phyloP scores from a whole-genome alignment of 2,329 filamentous ascomycete species.

The Macrophomina pseudophaseolina region DNA sequence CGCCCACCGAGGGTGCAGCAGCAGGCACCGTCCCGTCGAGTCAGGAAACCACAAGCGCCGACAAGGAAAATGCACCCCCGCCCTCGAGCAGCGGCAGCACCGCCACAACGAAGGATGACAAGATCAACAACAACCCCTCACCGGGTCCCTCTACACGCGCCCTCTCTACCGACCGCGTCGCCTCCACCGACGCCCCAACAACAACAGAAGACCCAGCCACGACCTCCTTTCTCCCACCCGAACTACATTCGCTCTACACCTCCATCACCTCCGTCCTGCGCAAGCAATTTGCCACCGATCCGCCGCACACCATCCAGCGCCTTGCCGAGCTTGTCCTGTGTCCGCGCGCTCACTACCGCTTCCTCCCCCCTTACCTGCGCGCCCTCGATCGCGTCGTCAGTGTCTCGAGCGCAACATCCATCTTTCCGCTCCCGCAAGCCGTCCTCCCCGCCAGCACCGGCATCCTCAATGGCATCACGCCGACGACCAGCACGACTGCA shows the following conservation, averaged over 20 bases:
- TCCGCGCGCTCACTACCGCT: conserved; percentile 79
- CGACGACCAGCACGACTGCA: conserved; percentile 63
- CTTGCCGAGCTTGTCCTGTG: conserved; percentile 82
- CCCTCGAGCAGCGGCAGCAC: conserved; percentile 41
- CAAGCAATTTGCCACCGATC: conserved; percentile 71
- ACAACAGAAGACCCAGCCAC: background rate
- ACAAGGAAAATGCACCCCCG: conserved; percentile 70
- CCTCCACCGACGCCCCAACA: background rate
- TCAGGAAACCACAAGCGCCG: conserved; percentile 60
- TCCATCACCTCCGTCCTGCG: conserved; percentile 59
- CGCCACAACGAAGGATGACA: background rate
- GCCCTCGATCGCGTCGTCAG: conserved; percentile 89
- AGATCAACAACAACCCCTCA: conserved; percentile 28
- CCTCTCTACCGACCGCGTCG: conserved; percentile 44
- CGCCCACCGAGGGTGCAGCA: conserved; percentile 25
- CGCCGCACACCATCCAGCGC: conserved; percentile 92
- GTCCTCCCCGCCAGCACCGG: conserved; percentile 51
- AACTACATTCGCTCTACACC: conserved; percentile 39
- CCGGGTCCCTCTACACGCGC: conserved; percentile 48
- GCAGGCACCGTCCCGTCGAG: conserved; percentile 34
- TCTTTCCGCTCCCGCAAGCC: conserved; percentile 80
- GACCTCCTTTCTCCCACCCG: conserved; percentile 36
- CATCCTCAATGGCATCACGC: conserved; percentile 58
- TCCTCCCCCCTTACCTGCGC: conserved; percentile 82
- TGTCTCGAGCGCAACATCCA: conserved; percentile 79